Evolutionary conservation across 2,329 filamentous ascomycete genomes (phyloP), one percentile per base, ranked within the genome.

Genomic region (Mariannaea elegans): DNA sequence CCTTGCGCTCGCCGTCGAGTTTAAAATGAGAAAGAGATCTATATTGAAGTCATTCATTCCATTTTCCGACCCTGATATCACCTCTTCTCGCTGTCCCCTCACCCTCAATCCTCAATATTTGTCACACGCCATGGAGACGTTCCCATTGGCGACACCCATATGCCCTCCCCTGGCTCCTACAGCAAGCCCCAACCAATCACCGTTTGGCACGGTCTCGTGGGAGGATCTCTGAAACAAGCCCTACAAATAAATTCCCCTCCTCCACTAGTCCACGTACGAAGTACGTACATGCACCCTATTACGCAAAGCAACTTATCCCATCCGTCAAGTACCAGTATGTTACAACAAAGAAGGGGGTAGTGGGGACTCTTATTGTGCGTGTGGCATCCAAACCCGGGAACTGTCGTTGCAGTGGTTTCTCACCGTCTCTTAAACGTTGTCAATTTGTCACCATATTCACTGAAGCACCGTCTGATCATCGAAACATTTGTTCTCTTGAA

Each of bases 171-270:
- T 59, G 44, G 41, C 50, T 21, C 56, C 56, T 31, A 59, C 45
- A 48, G 50, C 13, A 24, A 9, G 32, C 34, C 21, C 39, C 31
- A 52, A 7, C 68, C 68, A 70, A 70, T 70, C 63, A 65, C 12
- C 13, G 39, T 23, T 27, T 58, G n/a, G 55, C 50, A 61, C 38
- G 24, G 45, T 44, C 56, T 57, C 51, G 59, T 63, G 39, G 54
- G 66, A 66, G 66, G 53, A 67, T 63, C 58, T 71, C 61, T 71
- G 68, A 71, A 71, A 71, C 68, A 67, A 68, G 65, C 68, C 65
- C 65, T 71, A 62, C 60, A 57, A 36, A 58, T 59, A 57, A 36
- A 58, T 32, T 47, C 46, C 65, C 65, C 67, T 65, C 55, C 67
- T n/a, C n/a, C n/a, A n/a, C n/a, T n/a, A n/a, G n/a, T n/a, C n/a